Conservation (phyloP, 805 yeast species). For the Candida arabinofermentans region DNA sequence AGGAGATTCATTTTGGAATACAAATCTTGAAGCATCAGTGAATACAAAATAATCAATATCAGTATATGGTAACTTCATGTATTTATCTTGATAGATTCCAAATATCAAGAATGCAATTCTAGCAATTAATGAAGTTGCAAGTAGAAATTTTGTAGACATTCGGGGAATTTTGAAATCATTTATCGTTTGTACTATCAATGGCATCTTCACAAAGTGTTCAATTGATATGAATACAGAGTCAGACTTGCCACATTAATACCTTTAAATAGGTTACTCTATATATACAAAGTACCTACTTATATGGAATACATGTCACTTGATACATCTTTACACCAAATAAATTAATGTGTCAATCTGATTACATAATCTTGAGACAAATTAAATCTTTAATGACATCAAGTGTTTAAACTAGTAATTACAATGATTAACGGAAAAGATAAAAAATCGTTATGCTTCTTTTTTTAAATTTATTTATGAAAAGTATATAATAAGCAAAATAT, state of each 20-base stretch:
- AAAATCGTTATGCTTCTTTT: constrained; percentile 9
- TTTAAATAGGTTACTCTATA: no score
- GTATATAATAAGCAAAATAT: constrained; percentile 9
- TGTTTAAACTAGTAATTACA: not conserved
- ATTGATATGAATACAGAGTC: not conserved
- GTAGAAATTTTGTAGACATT: constrained; percentile 12
- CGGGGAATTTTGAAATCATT: constrained; percentile 1
- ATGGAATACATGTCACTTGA: no score
- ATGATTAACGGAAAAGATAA: not conserved
- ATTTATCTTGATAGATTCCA: constrained; percentile 83
- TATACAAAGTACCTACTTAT: no score
- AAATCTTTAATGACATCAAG: no score
- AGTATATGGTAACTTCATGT: constrained; percentile 79
- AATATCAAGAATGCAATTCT: constrained; percentile 65
- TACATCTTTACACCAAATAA: no score
- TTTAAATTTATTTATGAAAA: constrained; percentile 6
- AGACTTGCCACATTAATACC: no score
- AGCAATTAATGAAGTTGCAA: constrained; percentile 26
- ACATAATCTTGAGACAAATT: no score
- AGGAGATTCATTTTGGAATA: constrained; percentile 59
- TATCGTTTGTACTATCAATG: constrained; percentile 6
- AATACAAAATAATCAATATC: constrained; percentile 94
- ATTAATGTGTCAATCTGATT: no score
- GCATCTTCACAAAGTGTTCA: constrained; percentile 3
- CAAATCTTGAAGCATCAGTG: constrained; percentile 82